Conservation (phyloP, 2,329 filamentous ascomycete genomes). For the Fusarium sp. region DNA sequence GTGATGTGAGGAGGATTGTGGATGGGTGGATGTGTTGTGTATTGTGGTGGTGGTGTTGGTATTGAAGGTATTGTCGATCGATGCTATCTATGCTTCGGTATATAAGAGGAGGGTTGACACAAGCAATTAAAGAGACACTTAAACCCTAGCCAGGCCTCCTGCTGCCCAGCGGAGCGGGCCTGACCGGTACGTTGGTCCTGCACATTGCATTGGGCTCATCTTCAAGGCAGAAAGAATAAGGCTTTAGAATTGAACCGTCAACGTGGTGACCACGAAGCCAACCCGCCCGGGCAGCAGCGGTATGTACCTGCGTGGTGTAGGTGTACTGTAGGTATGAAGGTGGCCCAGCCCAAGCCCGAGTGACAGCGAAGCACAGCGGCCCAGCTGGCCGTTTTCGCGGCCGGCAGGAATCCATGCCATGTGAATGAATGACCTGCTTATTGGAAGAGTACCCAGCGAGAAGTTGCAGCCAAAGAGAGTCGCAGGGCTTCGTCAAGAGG, state of each 20-base stretch:
- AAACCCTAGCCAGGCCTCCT: not conserved
- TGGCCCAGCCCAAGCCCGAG: not conserved
- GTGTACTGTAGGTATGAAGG: not conserved
- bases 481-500: not conserved
- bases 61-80: conserved; percentile 32
- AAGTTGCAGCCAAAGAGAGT: not conserved
- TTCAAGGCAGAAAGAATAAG: not conserved
- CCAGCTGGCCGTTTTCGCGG: not conserved
- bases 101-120: conserved; percentile 36
- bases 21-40: conserved; percentile 19
- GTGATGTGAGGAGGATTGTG: conserved; percentile 4
- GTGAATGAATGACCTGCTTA: not conserved
- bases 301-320: not conserved
- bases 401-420: not conserved
- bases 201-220: conserved; percentile 15
- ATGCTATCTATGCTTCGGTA: conserved; percentile 25
- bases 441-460: not conserved
- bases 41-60: conserved; percentile 17
- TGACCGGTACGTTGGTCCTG: not conserved
- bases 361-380: not conserved
- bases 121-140: conserved; percentile 31
- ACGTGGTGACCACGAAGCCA: not conserved
- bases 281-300: not conserved
- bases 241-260: not conserved
- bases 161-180: not conserved